Evolutionary conservation across 2,329 filamentous ascomycete genomes (phyloP).

Genomic region (Microdochium trichocladiopsis): DNA sequence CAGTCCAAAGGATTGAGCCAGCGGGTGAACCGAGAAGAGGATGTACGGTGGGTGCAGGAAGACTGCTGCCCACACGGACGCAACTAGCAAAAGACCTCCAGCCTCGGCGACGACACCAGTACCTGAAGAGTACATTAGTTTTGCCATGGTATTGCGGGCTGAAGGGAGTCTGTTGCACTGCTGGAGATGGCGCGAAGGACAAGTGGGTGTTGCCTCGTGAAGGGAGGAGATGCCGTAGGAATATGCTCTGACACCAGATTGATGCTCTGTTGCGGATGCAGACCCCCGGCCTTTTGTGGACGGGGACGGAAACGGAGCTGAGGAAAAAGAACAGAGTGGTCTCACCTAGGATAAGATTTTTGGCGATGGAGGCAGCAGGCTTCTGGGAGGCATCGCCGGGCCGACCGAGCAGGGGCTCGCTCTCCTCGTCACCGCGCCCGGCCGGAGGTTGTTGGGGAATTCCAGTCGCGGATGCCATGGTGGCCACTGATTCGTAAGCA

Average conservation of each 20-base stretch:
- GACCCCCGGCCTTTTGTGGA: not conserved
- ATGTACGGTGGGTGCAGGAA: constrained; percentile 59
- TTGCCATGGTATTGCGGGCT: constrained; percentile 13
- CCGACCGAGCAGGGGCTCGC: constrained; percentile 64
- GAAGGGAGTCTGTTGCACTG: not conserved
- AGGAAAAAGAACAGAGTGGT: constrained; percentile 3
- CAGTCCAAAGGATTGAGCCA: constrained; percentile 60
- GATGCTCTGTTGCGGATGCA: constrained; percentile 1
- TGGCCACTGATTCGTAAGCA: constrained; percentile 7
- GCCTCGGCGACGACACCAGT: constrained; percentile 76
- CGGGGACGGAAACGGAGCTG: not conserved
- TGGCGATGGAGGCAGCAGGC: constrained; percentile 53
- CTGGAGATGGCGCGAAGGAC: no score
- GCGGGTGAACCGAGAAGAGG: constrained; percentile 83
- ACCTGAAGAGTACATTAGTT: constrained; percentile 43
- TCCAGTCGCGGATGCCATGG: constrained; percentile 64
- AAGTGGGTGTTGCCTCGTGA: no score
- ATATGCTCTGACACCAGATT: not conserved
- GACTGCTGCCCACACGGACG: constrained; percentile 71
- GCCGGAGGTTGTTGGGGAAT: constrained; percentile 47
- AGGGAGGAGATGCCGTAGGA: no score
- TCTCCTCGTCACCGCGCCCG: constrained; percentile 35
- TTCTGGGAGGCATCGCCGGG: constrained; percentile 68
- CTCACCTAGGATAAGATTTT: constrained; percentile 71
- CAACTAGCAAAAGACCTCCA: constrained; percentile 67